Evolutionary conservation across 352 stramenopile genomes (phyloP), one percentile per base, ranked within the genome.

Genomic region (Phytophthora europaea): DNA sequence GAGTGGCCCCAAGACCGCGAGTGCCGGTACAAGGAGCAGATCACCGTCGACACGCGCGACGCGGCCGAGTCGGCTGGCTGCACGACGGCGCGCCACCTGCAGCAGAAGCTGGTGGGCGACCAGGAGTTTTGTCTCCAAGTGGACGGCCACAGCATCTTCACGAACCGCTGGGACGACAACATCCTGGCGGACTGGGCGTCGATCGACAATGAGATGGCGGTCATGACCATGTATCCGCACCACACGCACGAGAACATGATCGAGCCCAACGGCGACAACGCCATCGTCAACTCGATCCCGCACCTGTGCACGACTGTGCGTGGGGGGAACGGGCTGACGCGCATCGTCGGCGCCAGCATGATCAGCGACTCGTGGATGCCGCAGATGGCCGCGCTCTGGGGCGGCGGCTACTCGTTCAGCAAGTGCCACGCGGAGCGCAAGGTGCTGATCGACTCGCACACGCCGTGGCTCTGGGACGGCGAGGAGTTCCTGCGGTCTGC

Each of bases 71-170:
- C 89, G 23, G 80, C 85, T 10, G 89, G 88, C 0, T 88, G 85
- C 23, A 94, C 88, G 43, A 78, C 90, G 4, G 87, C 89, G 51
- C 83, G 89, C 20, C 85, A 94, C 62, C 82, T 84, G 40, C 87
- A 96, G 67, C 87, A 94, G 59, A 88, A 91, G 57, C 68, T 96
- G 4, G 51, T 96, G 3, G 71, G 70, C 12, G 56, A 89, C 47
- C 76, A 94, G 55, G 87, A 93, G 60, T 95, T 95, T 45, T 95
- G 89, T 55, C 73, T 95, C 22, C 87, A 94, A 70, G 75, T 94
- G n/a, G 89, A 96, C 38, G 85, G 80, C 9, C 89, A 96, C 78
- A 92, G 78, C 40, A 82, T 96, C 63, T 96, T 96, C 56, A 94
- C 89, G 12, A 94, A 94, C 71, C 63, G 76, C 3, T 95, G 87